Evolutionary conservation across 2,329 filamentous ascomycete species (phyloP).

Genomic region (Lomentospora prolificans): DNA sequence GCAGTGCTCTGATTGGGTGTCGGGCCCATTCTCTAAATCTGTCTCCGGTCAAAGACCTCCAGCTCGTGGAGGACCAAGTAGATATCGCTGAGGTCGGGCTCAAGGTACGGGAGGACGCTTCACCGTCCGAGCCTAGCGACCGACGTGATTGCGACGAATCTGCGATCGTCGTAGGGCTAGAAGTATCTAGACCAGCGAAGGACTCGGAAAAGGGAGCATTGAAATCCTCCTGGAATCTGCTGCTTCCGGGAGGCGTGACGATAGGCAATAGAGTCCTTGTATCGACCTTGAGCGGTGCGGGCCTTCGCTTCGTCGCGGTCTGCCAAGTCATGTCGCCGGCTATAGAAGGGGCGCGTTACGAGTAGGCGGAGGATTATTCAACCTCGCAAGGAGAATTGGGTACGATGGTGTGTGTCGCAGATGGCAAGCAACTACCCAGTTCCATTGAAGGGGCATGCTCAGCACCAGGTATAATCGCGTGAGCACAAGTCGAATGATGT

Average conservation of each 20-base stretch:
- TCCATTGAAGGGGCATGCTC: too few relatives aligned
- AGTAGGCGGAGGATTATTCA: not conserved
- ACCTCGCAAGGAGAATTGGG: too few relatives aligned
- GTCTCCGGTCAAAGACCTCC: not conserved
- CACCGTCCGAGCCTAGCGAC: not conserved
- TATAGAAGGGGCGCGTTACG: not conserved
- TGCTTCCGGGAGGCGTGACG: constrained; percentile 13
- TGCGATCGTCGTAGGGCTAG: constrained; percentile 16
- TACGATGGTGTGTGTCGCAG: too few relatives aligned
- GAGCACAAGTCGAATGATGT: too few relatives aligned
- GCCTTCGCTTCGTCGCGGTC: not conserved
- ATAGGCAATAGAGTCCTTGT: not conserved
- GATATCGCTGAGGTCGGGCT: constrained; percentile 8
- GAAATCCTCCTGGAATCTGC: constrained; percentile 28
- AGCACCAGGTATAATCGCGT: too few relatives aligned
- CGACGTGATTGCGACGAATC: not conserved
- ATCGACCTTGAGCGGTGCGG: not conserved
- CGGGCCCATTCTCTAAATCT: not conserved
- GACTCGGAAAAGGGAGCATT: constrained; percentile 27
- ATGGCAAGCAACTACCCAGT: too few relatives aligned
- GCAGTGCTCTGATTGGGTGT: not conserved
- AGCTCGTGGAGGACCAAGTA: not conserved
- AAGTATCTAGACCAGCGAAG: constrained; percentile 20
- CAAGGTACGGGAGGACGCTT: not conserved
- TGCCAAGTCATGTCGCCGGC: not conserved